phyloP scores from a whole-genome alignment of 2,329 filamentous ascomycete species.

The Colletotrichum paranaense region DNA sequence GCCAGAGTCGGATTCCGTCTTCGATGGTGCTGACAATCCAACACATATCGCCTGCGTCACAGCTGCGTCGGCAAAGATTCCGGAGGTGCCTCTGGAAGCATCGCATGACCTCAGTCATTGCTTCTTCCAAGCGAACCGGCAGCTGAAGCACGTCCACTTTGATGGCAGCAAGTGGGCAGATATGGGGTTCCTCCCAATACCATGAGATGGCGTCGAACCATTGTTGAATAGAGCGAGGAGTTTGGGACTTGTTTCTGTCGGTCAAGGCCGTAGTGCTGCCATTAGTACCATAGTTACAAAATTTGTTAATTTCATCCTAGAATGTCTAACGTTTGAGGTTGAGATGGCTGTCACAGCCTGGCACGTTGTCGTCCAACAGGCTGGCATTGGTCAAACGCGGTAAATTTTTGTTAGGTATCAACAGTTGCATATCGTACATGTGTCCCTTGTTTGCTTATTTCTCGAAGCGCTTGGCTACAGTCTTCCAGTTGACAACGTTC shows the following conservation, averaged over 20 bases:
- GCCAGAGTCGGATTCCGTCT: conserved; percentile 24
- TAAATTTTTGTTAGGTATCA: conserved; percentile 28
- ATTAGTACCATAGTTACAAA: neutral
- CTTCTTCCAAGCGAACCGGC: conserved; percentile 27
- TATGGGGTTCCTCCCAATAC: conserved; percentile 19
- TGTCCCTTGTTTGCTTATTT: conserved; percentile 46
- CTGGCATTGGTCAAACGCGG: neutral
- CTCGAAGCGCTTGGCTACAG: conserved; percentile 80
- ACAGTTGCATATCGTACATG: conserved; percentile 28
- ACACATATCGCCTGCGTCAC: conserved; percentile 34
- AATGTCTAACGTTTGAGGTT: neutral
- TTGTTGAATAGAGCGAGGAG: neutral
- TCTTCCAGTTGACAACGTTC: conserved; percentile 97
- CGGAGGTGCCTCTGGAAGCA: conserved; percentile 11
- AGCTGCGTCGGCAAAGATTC: conserved; percentile 7
- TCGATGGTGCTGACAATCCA: conserved; percentile 24
- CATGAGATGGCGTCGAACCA: neutral
- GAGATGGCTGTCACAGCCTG: neutral
- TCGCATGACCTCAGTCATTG: conserved; percentile 30
- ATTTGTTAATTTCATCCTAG: neutral
- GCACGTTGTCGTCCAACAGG: neutral
- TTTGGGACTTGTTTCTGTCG: neutral
- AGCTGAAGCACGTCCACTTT: conserved; percentile 27
- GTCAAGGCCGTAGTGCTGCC: neutral
- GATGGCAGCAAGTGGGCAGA: conserved; percentile 27